Evolutionary conservation across 2,329 filamentous ascomycete genomes (phyloP), one percentile per base, ranked within the genome.

Genomic region (Fusarium hostae): DNA sequence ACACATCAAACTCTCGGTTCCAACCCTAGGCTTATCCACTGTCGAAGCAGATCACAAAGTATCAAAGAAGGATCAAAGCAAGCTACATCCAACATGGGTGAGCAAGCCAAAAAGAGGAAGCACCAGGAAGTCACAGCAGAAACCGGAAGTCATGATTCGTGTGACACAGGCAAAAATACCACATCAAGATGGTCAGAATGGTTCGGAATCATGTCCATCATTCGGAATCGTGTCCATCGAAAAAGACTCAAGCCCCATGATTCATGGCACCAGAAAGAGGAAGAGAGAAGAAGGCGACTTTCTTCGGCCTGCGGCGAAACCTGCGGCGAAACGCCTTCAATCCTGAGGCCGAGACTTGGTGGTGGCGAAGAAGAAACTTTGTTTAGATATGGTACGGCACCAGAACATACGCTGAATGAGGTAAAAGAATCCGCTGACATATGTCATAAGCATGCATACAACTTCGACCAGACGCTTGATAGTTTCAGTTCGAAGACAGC

Each of bases 1-100:
- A 6, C 70, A 64, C 44, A 51, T 71, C 58, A 72, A 58, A 48
- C 59, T 73, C 24, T 51, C 41, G 24, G 24, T 66, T 39, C 30
- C 69, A 48, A 68, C 54, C 9, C 66, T 52, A n/a, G 35, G 37
- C 22, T 35, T 26, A 35, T 40, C 48, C n/a, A 35, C 26, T 35
- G 39, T 34, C 35, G 43, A 34, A 24, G 13, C 40, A 41, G 20
- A 43, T 30, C 30, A 43, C 12, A 41, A 18, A 40, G 24, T 18
- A n/a, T n/a, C 28, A 32, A 43, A 32, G 24, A 65, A 56, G 20
- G 50, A 71, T 40, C 41, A 39, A 26, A 34, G 41, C 20, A 60
- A 56, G n/a, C 51, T 71, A 11, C 43, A 62, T 22, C 39, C 39
- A 47, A 44, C 28, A 65, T 71, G 69, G 69, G 47, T 20, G 18